Evolutionary conservation across 2,329 filamentous ascomycete genomes (phyloP), one percentile per base, ranked within the genome.

Genomic region (Mycosphaerella sp.): DNA sequence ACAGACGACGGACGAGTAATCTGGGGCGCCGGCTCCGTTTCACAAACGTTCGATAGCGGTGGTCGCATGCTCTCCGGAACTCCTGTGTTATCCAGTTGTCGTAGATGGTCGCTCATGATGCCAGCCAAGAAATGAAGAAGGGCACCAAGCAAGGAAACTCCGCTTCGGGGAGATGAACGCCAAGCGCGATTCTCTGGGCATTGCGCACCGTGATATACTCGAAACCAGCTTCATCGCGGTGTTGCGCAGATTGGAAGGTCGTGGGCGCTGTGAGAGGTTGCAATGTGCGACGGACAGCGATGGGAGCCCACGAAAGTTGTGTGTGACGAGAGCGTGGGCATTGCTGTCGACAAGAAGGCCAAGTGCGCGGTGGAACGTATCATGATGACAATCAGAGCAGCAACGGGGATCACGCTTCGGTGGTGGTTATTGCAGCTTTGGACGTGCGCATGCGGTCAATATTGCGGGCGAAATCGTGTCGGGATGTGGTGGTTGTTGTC

Each of bases 331-430:
- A 47, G 29, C 11, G 38, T 11, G 50, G 21, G 48, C 14, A 45
- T 45, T 54, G 51, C 51, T 29, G 50, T 45, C 41, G 51, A 54
- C 58, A 55, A 58, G 58, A 59, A 46, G 49, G 51, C 56, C 54
- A 59, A 56, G 56, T 40, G 36, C 34, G 52, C 46, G 31, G 58
- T 57, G 56, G 59, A 58, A 60, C 54, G 56, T 52, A 29, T 26
- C 26, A 26, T 26, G 4, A 29, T 9, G 51, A 54, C 47, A 36
- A 44, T 45, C 46, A 55, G 21, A 51, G 48, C 50, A 43, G 31
- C 38, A 40, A 49, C 43, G 40, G 43, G 46, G 47, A 50, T 46
- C 42, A 53, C 45, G 45, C 48, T 50, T 45, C 36, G 48, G 49
- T 41, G n/a, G n/a, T 14, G 48, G 49, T 41, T 11, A 21, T 29